Evolutionary conservation across 2,329 filamentous ascomycete genomes (phyloP).

Genomic region (Alternaria viburni): DNA sequence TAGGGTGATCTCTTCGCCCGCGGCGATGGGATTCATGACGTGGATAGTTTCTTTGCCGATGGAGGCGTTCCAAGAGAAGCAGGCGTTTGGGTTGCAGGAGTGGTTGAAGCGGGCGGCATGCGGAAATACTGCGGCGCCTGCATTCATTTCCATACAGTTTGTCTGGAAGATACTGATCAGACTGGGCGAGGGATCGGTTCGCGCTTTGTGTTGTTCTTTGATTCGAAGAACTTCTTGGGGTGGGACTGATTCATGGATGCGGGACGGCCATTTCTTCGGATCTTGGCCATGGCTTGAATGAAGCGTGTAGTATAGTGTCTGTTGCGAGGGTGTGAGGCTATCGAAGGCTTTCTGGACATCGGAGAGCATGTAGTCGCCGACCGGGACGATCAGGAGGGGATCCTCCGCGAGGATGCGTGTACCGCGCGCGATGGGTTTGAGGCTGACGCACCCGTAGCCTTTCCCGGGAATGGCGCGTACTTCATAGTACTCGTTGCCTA

Average conservation of each 20-base stretch:
- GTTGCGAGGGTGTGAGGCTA: slow-evolving; percentile 23
- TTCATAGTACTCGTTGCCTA: slow-evolving; percentile 36
- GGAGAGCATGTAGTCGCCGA: slow-evolving; percentile 37
- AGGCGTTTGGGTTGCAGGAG: slow-evolving; percentile 50
- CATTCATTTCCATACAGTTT: slow-evolving; percentile 48
- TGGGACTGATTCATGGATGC: slow-evolving; percentile 29
- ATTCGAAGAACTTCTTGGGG: slow-evolving; percentile 32
- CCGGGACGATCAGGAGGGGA: slow-evolving; percentile 46
- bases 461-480: slow-evolving; percentile 44
- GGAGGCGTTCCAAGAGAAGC: slow-evolving; percentile 43
- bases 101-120: slow-evolving; percentile 51
- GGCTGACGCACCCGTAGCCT: slow-evolving; percentile 53
- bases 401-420: slow-evolving; percentile 50
- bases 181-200: slow-evolving; percentile 25
- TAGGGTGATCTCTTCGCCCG: slow-evolving; percentile 48
- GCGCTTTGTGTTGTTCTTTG: slow-evolving; percentile 40
- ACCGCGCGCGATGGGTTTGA: slow-evolving; percentile 42
- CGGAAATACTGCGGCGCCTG: slow-evolving; percentile 45
- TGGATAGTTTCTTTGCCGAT: slow-evolving; percentile 44
- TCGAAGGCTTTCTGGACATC: slow-evolving; percentile 41
- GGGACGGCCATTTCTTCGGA: slow-evolving; percentile 31
- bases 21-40: slow-evolving; percentile 39
- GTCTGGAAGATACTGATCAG: slow-evolving; percentile 49
- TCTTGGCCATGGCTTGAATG: slow-evolving; percentile 40
- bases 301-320: slow-evolving; percentile 35